Evolutionary conservation across 208 protist species (phyloP).

Genomic region (Trypanosomatidae sp.): DNA sequence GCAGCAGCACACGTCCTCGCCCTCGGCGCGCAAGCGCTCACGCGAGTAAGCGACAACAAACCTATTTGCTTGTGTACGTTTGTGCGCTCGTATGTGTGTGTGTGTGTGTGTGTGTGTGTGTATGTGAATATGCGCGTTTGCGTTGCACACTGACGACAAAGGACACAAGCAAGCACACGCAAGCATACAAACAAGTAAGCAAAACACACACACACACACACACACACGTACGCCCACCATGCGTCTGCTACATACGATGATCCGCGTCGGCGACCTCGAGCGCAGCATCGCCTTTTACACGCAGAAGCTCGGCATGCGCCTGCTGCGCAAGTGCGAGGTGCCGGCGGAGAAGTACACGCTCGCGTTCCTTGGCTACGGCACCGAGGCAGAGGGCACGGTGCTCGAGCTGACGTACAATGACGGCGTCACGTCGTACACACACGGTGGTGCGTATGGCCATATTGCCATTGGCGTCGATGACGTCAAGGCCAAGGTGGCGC

Average conservation of each 20-base stretch:
- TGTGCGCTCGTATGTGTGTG: too few relatives aligned
- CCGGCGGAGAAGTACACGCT: conserved; percentile 70
- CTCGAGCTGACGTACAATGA: conserved; percentile 86
- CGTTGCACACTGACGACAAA: too few relatives aligned
- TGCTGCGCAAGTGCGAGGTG: conserved; percentile 69
- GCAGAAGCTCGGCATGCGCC: conserved; percentile 51
- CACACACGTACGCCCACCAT: too few relatives aligned
- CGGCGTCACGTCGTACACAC: conserved; percentile 45
- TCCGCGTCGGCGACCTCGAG: conserved; percentile 72
- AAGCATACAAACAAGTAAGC: too few relatives aligned
- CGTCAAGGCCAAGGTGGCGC: conserved; percentile 25
- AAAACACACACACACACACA: too few relatives aligned
- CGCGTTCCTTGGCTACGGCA: conserved; percentile 68
- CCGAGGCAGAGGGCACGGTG: conserved; percentile 46
- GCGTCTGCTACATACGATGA: conserved; percentile 78
- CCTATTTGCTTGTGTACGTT: too few relatives aligned
- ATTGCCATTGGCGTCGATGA: conserved; percentile 78
- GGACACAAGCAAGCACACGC: too few relatives aligned
- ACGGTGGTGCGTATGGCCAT: conserved; percentile 67
- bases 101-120: too few relatives aligned
- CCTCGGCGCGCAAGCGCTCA: conserved; percentile 6
- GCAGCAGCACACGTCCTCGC: too few relatives aligned
- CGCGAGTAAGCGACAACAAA: conserved; percentile 6
- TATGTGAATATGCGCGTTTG: too few relatives aligned
- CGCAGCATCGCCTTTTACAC: conserved; percentile 79